A percentile compares a stretch with the other conserved stretches of the same genome.
phyloP scores from a whole-genome alignment of 768 basidiomycete species.

The Tylopilus rubrobrunneus region DNA sequence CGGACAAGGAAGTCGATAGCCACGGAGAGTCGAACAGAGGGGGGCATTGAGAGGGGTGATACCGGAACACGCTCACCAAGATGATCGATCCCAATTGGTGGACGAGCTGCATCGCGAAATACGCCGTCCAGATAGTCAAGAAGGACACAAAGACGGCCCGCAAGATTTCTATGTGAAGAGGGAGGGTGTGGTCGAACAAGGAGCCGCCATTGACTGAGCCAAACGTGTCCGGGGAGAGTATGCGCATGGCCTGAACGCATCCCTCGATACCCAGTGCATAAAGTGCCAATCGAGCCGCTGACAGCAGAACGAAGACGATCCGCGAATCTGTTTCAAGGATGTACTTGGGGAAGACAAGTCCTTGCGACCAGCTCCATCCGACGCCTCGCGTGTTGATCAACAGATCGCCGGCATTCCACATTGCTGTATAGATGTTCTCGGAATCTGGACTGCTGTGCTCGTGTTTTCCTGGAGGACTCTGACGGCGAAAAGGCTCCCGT shows the following conservation, averaged over 20 bases:
- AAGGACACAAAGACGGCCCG: conserved; percentile 43
- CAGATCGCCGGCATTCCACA: conserved; percentile 27
- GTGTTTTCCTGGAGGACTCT: neutral
- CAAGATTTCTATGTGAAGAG: conserved; percentile 28
- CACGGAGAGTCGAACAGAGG: conserved; percentile 59
- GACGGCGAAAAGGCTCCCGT: conserved; percentile 12
- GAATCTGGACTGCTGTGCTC: neutral
- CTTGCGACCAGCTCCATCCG: conserved; percentile 25
- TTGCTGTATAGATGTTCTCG: conserved; percentile 5
- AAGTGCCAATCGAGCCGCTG: conserved; percentile 4
- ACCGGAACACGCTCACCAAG: conserved; percentile 42
- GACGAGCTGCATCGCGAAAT: conserved; percentile 39
- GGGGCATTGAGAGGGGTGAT: conserved; percentile 55
- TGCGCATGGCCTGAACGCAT: conserved; percentile 9
- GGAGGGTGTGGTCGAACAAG: conserved; percentile 35
- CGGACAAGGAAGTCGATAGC: conserved; percentile 49
- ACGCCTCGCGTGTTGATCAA: conserved; percentile 20
- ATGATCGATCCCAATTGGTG: conserved; percentile 43
- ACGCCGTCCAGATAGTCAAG: conserved; percentile 34
- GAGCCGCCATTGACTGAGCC: conserved; percentile 30
- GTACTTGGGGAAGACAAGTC: conserved; percentile 13
- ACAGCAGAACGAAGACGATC: conserved; percentile 9
- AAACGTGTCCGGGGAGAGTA: conserved; percentile 39
- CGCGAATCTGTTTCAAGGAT: conserved; percentile 16
- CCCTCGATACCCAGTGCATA: conserved; percentile 9